Conservation (phyloP, 805 yeast species). For the Wickerhamiella spandovensis region DNA sequence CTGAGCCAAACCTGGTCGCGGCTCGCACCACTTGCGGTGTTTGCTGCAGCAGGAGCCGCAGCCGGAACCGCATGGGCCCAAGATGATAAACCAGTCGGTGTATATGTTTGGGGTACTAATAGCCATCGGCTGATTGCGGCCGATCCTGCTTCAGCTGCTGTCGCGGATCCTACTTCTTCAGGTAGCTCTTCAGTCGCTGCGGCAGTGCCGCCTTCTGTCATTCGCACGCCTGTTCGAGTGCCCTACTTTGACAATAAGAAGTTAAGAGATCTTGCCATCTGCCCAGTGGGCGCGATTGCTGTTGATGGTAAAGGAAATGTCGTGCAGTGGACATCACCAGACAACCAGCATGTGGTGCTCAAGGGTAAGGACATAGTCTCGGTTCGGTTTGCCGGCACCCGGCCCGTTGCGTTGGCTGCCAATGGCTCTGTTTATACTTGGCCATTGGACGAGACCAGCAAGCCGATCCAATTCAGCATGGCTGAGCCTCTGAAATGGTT, state of each 20-base stretch:
- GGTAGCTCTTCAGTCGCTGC: neutral
- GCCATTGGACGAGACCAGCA: conserved; percentile 3
- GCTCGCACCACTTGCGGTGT: neutral
- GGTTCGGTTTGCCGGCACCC: conserved; percentile 23
- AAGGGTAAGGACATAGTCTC: conserved; percentile 33
- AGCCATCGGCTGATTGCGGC: conserved; percentile 25
- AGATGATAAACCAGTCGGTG: conserved; percentile 25
- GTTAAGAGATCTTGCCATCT: conserved; percentile 43
- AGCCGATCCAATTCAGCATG: conserved; percentile 1
- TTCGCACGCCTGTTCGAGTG: conserved; percentile 45
- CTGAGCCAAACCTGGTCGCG: neutral
- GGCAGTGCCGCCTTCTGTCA: conserved; percentile 18
- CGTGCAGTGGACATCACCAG: conserved; percentile 42
- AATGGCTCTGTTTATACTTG: conserved; percentile 27
- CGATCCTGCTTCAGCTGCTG: neutral
- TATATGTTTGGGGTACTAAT: conserved; percentile 54
- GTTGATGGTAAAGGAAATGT: conserved; percentile 58
- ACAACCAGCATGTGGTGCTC: conserved; percentile 28
- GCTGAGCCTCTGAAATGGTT: conserved; percentile 23
- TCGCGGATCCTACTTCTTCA: too few species aligned
- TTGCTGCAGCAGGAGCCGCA: neutral
- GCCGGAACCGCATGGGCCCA: neutral
- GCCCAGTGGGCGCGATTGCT: conserved; percentile 36
- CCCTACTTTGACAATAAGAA: conserved; percentile 48
- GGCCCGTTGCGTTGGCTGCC: conserved; percentile 30